Evolutionary conservation across 352 stramenopile genomes (phyloP).

Genomic region (Globisporangium heterothallicum): DNA sequence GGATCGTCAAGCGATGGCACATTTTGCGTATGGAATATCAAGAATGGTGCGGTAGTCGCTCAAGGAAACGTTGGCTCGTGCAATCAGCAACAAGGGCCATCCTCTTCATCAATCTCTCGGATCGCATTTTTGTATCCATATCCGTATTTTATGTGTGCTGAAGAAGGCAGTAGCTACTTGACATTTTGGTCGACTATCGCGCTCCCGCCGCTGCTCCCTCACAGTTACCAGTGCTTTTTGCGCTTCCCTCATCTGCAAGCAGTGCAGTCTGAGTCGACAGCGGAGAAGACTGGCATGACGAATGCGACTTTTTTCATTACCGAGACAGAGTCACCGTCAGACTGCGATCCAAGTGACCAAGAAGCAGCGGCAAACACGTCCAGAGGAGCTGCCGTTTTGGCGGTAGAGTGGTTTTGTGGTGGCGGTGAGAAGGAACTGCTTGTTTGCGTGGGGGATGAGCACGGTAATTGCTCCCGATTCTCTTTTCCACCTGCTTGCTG

Average conservation of each 20-base stretch:
- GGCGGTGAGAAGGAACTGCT: slow-evolving; percentile 18
- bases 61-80: slow-evolving; percentile 8
- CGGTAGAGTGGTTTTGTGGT: slow-evolving; percentile 22
- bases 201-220: slow-evolving; percentile 17
- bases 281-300: slow-evolving; percentile 1
- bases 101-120: slow-evolving; percentile 12
- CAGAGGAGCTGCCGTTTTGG: slow-evolving; percentile 7
- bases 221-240: slow-evolving; percentile 19
- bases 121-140: slow-evolving; percentile 32
- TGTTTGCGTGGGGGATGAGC: slow-evolving; percentile 36
- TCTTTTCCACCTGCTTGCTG: background rate
- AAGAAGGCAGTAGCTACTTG: slow-evolving; percentile 20
- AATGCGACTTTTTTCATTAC: slow-evolving; percentile 12
- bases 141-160: slow-evolving; percentile 36
- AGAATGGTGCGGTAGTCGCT: slow-evolving; percentile 25
- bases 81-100: background rate
- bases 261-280: background rate
- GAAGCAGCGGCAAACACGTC: background rate
- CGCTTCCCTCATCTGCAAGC: slow-evolving; percentile 5
- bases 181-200: slow-evolving; percentile 37
- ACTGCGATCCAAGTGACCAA: background rate
- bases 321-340: slow-evolving; percentile 4
- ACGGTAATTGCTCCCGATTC: slow-evolving; percentile 10
- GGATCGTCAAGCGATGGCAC: slow-evolving; percentile 22
- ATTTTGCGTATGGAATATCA: slow-evolving; percentile 50